Percentiles rank a stretch among this genome's conserved stretches.
Evolutionary conservation across 495 filamentous ascomycete species (phyloP).

Genomic region (Annulohypoxylon maeteangense): DNA sequence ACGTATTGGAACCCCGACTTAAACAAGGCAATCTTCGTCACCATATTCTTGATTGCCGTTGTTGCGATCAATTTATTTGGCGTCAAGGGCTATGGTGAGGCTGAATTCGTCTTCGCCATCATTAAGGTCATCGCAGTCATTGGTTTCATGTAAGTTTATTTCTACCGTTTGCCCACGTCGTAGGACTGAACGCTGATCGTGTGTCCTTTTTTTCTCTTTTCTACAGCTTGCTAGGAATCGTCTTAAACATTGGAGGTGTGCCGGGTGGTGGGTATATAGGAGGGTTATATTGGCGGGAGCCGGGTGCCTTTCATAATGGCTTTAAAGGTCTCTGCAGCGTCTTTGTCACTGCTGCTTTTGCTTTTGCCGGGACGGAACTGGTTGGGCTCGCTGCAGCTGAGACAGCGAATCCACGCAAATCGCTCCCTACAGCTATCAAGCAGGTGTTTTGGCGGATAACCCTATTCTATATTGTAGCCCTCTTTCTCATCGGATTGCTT

Average conservation of each 20-base stretch:
- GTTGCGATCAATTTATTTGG: slow-evolving; percentile 86
- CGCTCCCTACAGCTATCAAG: slow-evolving; percentile 85
- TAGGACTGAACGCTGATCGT: slow-evolving; percentile 3
- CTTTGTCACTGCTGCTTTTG: slow-evolving; percentile 92
- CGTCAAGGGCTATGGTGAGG: slow-evolving; percentile 89
- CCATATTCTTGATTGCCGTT: slow-evolving; percentile 80
- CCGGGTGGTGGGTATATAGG: slow-evolving; percentile 83
- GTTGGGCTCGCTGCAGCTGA: slow-evolving; percentile 92
- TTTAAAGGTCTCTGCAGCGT: slow-evolving; percentile 96
- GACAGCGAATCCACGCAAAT: slow-evolving; percentile 86
- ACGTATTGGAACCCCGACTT: slow-evolving; percentile 79
- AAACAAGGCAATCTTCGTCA: slow-evolving; percentile 83
- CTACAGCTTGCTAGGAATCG: slow-evolving; percentile 76
- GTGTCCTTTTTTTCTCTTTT: slow-evolving; percentile 30
- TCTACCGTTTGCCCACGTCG: neutral
- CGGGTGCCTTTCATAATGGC: slow-evolving; percentile 89
- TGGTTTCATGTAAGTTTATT: slow-evolving; percentile 77
- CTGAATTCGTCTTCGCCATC: slow-evolving; percentile 87
- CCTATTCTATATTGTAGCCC: slow-evolving; percentile 83
- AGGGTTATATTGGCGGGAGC: slow-evolving; percentile 81
- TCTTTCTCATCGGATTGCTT: slow-evolving; percentile 77
- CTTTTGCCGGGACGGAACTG: slow-evolving; percentile 93
- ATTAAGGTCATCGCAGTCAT: slow-evolving; percentile 89
- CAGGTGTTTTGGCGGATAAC: slow-evolving; percentile 97
- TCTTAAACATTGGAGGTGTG: slow-evolving; percentile 83